phyloP scores from a whole-genome alignment of 1,139 yeast genomes.

The Debaryomyces robertsiae region DNA sequence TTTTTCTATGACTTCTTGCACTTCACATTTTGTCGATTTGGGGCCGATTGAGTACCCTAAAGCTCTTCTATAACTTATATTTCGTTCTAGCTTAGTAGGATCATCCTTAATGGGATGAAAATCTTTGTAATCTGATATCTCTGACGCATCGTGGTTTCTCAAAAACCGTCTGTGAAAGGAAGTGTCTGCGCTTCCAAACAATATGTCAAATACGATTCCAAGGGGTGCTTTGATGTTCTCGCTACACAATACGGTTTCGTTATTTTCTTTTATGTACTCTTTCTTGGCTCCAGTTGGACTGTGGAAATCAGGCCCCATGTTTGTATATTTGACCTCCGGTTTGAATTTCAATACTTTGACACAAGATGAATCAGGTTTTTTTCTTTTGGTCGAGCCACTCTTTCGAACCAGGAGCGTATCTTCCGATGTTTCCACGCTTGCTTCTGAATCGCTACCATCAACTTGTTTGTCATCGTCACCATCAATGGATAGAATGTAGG shows the following conservation, averaged over 20 bases:
- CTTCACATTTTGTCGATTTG: slow-evolving; percentile 55
- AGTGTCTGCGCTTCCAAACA: slow-evolving; percentile 47
- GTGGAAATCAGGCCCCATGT: slow-evolving; percentile 43
- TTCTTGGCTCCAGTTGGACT: slow-evolving; percentile 32
- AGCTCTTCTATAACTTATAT: slow-evolving; percentile 46
- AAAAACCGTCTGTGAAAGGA: slow-evolving; percentile 44
- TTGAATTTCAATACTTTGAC: slow-evolving; percentile 31
- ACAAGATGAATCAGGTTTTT: slow-evolving; percentile 10
- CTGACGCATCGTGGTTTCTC: slow-evolving; percentile 50
- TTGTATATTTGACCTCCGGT: slow-evolving; percentile 33
- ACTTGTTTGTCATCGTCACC: slow-evolving; percentile 24
- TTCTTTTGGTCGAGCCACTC: slow-evolving; percentile 8
- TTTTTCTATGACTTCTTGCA: slow-evolving; percentile 46
- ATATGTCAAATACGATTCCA: slow-evolving; percentile 50
- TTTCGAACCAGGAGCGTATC: slow-evolving; percentile 7
- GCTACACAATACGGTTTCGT: slow-evolving; percentile 38
- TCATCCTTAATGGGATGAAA: slow-evolving; percentile 38
- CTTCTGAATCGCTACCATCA: slow-evolving; percentile 15
- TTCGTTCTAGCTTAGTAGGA: slow-evolving; percentile 35
- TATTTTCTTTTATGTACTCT: slow-evolving; percentile 21
- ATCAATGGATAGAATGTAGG: slow-evolving; percentile 39
- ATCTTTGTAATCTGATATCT: slow-evolving; percentile 43
- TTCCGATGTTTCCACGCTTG: slow-evolving; percentile 10
- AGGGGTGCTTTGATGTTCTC: slow-evolving; percentile 47
- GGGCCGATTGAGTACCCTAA: slow-evolving; percentile 61